Evolutionary conservation across 306 rosid genomes (phyloP).

Genomic region (Biancaea sappan): DNA sequence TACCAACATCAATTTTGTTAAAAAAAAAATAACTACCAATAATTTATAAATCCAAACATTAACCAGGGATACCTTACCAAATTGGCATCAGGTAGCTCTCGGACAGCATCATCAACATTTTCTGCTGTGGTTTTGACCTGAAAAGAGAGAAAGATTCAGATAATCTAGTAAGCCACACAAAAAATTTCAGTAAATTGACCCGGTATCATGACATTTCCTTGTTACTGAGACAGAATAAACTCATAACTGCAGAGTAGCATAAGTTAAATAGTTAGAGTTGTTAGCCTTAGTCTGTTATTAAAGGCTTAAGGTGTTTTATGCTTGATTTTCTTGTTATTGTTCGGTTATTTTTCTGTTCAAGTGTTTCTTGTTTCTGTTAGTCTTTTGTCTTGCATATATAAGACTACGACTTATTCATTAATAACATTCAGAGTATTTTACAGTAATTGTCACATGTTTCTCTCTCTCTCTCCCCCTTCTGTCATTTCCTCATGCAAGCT

Average conservation of each 20-base stretch:
- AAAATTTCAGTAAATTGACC: background rate
- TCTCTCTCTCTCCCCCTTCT: too few relatives aligned
- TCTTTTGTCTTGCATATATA: too few relatives aligned
- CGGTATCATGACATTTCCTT: background rate
- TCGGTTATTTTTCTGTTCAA: too few relatives aligned
- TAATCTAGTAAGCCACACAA: background rate
- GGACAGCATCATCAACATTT: slow-evolving; percentile 86
- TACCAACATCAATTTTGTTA: background rate
- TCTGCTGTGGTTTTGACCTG: slow-evolving; percentile 92
- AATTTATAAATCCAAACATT: slow-evolving; percentile 32
- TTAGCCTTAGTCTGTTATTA: too few relatives aligned
- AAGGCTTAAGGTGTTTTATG: too few relatives aligned
- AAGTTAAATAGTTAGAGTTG: too few relatives aligned
- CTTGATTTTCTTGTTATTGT: too few relatives aligned
- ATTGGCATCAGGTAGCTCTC: slow-evolving; percentile 99
- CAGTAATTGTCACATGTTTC: too few relatives aligned
- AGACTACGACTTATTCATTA: too few relatives aligned
- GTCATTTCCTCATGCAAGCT: too few relatives aligned
- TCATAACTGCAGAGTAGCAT: background rate
- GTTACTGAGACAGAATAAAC: background rate
- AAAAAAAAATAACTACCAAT: background rate
- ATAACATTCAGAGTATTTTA: too few relatives aligned
- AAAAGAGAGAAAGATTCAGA: slow-evolving; percentile 27
- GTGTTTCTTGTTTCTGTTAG: too few relatives aligned
- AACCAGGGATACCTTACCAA: slow-evolving; percentile 81